A percentile compares a stretch with the other conserved stretches of the same genome.
These are phyloP conservation scores for Botrytis squamosa DNA, from an alignment of 2,329 filamentous ascomycete species.

Conservation along the genomic window DNA sequence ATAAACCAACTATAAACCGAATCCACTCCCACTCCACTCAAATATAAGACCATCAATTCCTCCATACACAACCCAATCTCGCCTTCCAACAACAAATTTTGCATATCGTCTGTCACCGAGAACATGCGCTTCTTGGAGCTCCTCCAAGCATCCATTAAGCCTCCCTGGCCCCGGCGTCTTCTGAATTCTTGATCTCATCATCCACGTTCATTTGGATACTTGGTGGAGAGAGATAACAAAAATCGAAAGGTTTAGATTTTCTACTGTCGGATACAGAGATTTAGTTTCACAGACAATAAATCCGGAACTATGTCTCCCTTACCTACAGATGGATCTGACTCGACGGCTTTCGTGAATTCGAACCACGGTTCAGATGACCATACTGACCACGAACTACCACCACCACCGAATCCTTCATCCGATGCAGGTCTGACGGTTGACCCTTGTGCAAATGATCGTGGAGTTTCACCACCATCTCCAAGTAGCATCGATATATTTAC, in stretches of 20 bases:
- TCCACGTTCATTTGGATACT: slow-evolving; percentile 13
- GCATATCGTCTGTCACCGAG: slow-evolving; percentile 30
- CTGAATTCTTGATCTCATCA: slow-evolving; percentile 17
- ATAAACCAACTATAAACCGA: slow-evolving; percentile 1
- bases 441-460: slow-evolving; percentile 30
- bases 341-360: slow-evolving; percentile 21
- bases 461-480: slow-evolving; percentile 37
- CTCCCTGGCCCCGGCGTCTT: slow-evolving; percentile 32
- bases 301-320: slow-evolving; percentile 7
- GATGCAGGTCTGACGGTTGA: slow-evolving; percentile 35
- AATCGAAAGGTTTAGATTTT: neutral
- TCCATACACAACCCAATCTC: slow-evolving; percentile 20
- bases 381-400: slow-evolving; percentile 36
- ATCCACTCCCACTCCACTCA: slow-evolving; percentile 23
- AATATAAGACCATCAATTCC: slow-evolving; percentile 19
- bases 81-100: slow-evolving; percentile 24
- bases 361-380: slow-evolving; percentile 37
- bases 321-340: neutral
- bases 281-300: neutral
- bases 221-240: neutral
- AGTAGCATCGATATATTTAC: slow-evolving; percentile 66
- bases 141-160: slow-evolving; percentile 25
- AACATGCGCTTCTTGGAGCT: slow-evolving; percentile 35
- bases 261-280: neutral
- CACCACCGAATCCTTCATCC: slow-evolving; percentile 37